Conservation (phyloP, 139 green algal species). For the Limnomonas spitsbergensis region DNA sequence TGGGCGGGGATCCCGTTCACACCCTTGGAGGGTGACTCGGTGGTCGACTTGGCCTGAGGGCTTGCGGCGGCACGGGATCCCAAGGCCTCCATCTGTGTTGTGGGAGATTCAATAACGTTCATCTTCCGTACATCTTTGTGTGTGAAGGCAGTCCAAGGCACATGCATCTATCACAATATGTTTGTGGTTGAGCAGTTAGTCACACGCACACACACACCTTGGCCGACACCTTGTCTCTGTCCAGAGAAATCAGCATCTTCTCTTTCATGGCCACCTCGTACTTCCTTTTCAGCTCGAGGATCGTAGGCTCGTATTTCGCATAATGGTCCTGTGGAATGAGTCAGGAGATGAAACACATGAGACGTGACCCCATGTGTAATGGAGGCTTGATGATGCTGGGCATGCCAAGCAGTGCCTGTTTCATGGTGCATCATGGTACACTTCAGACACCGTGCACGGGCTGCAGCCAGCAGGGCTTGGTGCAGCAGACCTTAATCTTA, state of each 20-base stretch:
- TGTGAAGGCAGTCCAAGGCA: too few species aligned
- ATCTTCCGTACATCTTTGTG: too few species aligned
- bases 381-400: too few species aligned
- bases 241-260: conserved; percentile 74
- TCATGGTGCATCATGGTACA: not conserved
- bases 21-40: not conserved
- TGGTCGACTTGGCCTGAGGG: too few species aligned
- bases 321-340: conserved; percentile 73
- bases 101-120: too few species aligned
- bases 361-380: not conserved
- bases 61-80: too few species aligned
- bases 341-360: not conserved
- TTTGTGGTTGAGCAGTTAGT: not conserved
- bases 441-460: not conserved
- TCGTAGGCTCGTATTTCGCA: conserved; percentile 81
- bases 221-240: conserved; percentile 61
- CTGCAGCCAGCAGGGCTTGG: too few species aligned
- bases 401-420: not conserved
- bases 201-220: conserved; percentile 20
- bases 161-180: too few species aligned
- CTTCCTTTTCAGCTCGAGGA: conserved; percentile 78
- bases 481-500: too few species aligned
- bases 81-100: too few species aligned
- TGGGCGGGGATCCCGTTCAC: not conserved
- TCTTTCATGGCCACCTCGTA: conserved; percentile 85